Evolutionary conservation across 1,139 yeast genomes (phyloP).

Genomic region (Candida dubliniensis): DNA sequence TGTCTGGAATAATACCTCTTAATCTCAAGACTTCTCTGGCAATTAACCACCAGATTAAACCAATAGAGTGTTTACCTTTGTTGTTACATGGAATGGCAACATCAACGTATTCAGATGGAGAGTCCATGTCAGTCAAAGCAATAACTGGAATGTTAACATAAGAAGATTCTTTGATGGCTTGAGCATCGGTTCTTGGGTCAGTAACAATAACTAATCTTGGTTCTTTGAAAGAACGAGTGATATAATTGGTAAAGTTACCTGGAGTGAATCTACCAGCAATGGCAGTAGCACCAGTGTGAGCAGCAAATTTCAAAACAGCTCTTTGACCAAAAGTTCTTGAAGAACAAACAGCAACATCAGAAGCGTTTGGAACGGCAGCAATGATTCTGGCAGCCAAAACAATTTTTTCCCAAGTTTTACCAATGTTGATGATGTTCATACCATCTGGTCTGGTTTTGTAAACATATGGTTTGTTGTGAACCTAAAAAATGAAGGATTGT

Average conservation of each 20-base stretch:
- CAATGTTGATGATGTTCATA: constrained; percentile 96
- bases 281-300: constrained; percentile 99
- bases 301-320: constrained; percentile 99
- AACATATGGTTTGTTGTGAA: constrained; percentile 99
- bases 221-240: constrained; percentile 99
- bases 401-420: constrained; percentile 99
- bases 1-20: constrained; percentile 97
- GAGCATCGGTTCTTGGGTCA: constrained; percentile 99
- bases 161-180: constrained; percentile 99
- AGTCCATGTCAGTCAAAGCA: constrained; percentile 98
- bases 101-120: constrained; percentile 98
- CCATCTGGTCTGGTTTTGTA: constrained; percentile 99
- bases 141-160: constrained; percentile 99
- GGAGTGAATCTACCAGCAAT: constrained; percentile 99
- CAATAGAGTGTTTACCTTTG: constrained; percentile 99
- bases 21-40: constrained; percentile 99
- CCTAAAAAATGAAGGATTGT: constrained; percentile 48
- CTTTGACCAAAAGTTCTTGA: constrained; percentile 99
- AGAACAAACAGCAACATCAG: constrained; percentile 98
- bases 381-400: constrained; percentile 99
- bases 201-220: constrained; percentile 99
- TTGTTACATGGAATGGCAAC: constrained; percentile 99
- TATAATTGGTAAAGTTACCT: constrained; percentile 99
- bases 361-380: constrained; percentile 98
- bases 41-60: constrained; percentile 99